Conservation (phyloP, 75 land plant genomes). For the Larix kaempferi region DNA sequence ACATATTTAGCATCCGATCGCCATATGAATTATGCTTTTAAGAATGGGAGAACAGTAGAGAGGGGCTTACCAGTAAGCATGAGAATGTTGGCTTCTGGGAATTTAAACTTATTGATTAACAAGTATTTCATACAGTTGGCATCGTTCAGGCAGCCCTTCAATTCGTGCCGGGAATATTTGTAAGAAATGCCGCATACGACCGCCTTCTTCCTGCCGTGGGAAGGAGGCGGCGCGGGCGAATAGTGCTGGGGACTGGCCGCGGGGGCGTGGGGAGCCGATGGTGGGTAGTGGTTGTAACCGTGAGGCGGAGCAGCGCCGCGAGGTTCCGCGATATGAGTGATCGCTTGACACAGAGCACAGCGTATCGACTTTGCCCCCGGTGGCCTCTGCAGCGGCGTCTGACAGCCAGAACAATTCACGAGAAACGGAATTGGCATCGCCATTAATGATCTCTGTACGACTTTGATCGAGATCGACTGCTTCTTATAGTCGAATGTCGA, state of each 20-base stretch:
- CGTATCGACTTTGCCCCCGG: conserved; percentile 73
- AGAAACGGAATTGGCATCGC: conserved; percentile 20
- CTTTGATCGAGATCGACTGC: no score
- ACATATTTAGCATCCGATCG: no score
- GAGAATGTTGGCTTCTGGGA: conserved; percentile 77
- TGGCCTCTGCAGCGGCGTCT: conserved; percentile 70
- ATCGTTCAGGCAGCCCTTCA: conserved; percentile 93
- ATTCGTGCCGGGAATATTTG: conserved; percentile 64
- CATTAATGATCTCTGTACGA: no score
- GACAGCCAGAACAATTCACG: conserved; percentile 65
- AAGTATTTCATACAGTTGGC: conserved; percentile 92
- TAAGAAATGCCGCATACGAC: conserved; percentile 86
- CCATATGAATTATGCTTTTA: no score
- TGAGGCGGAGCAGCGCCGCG: conserved; percentile 13
- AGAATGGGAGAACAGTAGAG: background rate
- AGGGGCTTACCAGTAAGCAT: conserved; percentile 81
- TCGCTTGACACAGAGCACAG: conserved; percentile 65
- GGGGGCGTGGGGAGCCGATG: conserved; percentile 15
- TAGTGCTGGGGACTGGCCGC: conserved; percentile 51
- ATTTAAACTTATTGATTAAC: conserved; percentile 66
- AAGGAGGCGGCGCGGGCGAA: conserved; percentile 34
- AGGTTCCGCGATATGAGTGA: conserved; percentile 54
- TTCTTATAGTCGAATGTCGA: no score
- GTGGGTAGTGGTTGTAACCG: background rate
- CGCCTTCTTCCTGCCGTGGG: conserved; percentile 80